Evolutionary conservation across 495 filamentous ascomycete species (phyloP).

Genomic region (Aspergillus saccharolyticus): DNA sequence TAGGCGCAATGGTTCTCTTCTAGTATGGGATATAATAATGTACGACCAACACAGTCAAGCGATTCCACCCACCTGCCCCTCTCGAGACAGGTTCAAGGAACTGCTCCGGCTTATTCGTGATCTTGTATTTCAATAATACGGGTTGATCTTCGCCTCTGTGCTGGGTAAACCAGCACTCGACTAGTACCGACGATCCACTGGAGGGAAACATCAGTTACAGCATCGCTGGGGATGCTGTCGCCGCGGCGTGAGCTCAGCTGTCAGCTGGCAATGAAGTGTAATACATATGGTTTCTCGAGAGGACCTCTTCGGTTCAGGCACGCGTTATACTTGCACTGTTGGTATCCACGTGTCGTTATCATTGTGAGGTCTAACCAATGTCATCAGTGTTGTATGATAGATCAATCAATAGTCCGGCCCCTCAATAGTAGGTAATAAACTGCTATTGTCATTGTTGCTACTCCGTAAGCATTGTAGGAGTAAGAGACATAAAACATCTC

Average conservation of each 20-base stretch:
- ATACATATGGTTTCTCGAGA: not conserved
- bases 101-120: conserved; percentile 97
- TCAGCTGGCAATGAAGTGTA: not conserved
- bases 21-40: conserved; percentile 20
- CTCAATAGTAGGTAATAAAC: not conserved
- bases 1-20: not conserved
- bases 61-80: conserved; percentile 75
- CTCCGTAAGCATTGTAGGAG: not conserved
- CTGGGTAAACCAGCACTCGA: conserved; percentile 32
- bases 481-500: not conserved
- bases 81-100: conserved; percentile 71
- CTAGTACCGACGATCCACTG: conserved; percentile 50
- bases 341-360: no score
- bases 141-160: conserved; percentile 51
- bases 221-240: conserved; percentile 45
- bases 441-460: not conserved
- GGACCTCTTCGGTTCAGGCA: not conserved
- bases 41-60: conserved; percentile 87
- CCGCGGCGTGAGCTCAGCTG: conserved; percentile 40
- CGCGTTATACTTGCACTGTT: not conserved
- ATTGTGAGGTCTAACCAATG: no score
- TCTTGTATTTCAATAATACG: conserved; percentile 33
- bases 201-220: conserved; percentile 52
- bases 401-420: not conserved
- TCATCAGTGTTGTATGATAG: not conserved